These are phyloP conservation scores for Leucosporidium creatinivorum DNA, from an alignment of 768 basidiomycete species.

Conservation along the genomic window DNA sequence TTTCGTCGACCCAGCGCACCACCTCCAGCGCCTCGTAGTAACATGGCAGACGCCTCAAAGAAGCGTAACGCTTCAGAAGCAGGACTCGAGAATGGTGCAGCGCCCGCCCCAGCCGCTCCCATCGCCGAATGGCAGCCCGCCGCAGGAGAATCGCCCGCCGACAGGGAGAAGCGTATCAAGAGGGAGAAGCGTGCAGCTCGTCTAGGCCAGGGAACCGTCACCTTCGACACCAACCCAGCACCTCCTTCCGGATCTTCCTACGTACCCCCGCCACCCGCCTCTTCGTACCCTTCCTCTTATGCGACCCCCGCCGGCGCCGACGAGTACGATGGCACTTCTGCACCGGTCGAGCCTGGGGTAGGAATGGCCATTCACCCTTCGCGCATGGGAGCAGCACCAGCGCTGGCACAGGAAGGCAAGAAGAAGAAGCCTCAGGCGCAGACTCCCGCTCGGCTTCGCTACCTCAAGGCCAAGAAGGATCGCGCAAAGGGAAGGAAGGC, in stretches of 20 bases:
- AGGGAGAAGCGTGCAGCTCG: slow-evolving; percentile 22
- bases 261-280: neutral
- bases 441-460: slow-evolving; percentile 65
- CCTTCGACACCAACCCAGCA: neutral
- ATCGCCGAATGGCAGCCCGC: slow-evolving; percentile 24
- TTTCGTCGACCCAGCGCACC: too few relatives aligned
- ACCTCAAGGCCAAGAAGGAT: slow-evolving; percentile 64
- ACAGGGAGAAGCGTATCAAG: slow-evolving; percentile 29
- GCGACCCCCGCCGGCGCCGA: neutral
- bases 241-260: neutral
- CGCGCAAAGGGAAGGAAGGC: slow-evolving; percentile 53
- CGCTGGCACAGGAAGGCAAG: slow-evolving; percentile 1
- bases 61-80: too few relatives aligned
- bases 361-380: slow-evolving; percentile 18
- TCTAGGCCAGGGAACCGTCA: neutral
- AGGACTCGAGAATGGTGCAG: neutral
- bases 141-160: slow-evolving; percentile 19
- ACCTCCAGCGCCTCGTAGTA: too few relatives aligned
- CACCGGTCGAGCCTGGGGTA: neutral
- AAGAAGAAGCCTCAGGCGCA: slow-evolving; percentile 46
- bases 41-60: too few relatives aligned
- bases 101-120: neutral
- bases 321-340: neutral
- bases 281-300: too few relatives aligned
- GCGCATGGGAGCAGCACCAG: slow-evolving; percentile 1